phyloP scores from a whole-genome alignment of 768 basidiomycete genomes.

The Suillus sp. region DNA sequence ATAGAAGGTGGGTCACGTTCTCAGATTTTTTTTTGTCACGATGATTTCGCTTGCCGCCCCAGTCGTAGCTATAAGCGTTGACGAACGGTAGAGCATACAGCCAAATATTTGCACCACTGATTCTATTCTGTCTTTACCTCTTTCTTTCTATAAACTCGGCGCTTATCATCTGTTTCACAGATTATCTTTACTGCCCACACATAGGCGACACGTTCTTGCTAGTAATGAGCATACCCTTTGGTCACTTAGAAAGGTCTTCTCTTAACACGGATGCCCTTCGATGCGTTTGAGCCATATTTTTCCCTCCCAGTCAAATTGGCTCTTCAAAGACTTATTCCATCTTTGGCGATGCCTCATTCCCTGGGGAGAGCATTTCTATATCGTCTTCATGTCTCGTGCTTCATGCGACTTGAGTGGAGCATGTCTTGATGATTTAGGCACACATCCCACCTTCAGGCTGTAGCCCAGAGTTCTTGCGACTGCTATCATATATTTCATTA shows the following conservation, averaged over 20 bases:
- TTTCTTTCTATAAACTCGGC: not conserved
- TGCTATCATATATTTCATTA: not conserved
- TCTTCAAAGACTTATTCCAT: constrained; percentile 17
- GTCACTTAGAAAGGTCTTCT: not conserved
- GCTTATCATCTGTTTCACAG: not conserved
- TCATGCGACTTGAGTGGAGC: not conserved
- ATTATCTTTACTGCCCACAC: not conserved
- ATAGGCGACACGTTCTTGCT: not conserved
- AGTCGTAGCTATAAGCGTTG: constrained; percentile 66
- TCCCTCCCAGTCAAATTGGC: constrained; percentile 35
- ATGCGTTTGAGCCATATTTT: not conserved
- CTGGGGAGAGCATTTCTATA: constrained; percentile 30
- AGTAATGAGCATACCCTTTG: not conserved
- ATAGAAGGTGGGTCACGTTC: constrained; percentile 33
- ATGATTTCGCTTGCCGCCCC: constrained; percentile 77
- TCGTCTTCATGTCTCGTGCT: constrained; percentile 11
- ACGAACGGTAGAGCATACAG: constrained; percentile 67
- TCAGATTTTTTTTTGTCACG: constrained; percentile 29
- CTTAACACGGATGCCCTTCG: not conserved
- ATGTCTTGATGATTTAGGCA: not conserved
- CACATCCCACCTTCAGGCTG: not conserved
- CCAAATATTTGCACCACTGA: constrained; percentile 74
- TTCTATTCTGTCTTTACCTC: constrained; percentile 19
- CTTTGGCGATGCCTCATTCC: constrained; percentile 36
- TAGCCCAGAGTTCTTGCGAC: not conserved